A percentile compares a stretch with the other conserved stretches of the same genome.
Conservation (phyloP, 441 rosid species). For the Raphanus hybrid region DNA sequence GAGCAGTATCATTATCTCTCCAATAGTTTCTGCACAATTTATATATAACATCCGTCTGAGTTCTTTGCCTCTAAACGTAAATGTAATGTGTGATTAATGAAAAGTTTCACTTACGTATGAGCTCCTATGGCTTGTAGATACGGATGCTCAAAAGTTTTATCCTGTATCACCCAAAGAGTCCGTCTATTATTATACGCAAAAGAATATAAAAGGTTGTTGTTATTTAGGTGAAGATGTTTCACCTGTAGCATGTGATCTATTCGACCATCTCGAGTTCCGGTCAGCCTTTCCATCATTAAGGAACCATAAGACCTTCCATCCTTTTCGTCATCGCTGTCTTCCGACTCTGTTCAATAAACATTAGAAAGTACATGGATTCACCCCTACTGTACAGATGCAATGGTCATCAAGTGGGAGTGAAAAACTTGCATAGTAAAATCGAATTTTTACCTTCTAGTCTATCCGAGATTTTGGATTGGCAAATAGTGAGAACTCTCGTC, state of each 20-base stretch:
- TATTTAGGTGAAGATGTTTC: not conserved
- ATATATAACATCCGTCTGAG: not conserved
- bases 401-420: not conserved
- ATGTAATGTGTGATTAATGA: constrained; percentile 5
- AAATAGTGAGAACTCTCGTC: constrained; percentile 80
- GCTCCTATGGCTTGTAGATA: constrained; percentile 95
- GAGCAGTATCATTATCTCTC: constrained; percentile 94
- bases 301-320: constrained; percentile 79
- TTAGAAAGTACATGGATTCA: not conserved
- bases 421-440: not conserved
- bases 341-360: constrained; percentile 49
- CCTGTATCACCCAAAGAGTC: constrained; percentile 58
- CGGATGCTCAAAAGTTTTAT: constrained; percentile 95
- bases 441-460: constrained; percentile 57
- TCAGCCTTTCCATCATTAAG: constrained; percentile 79
- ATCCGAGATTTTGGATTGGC: constrained; percentile 70
- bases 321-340: constrained; percentile 51
- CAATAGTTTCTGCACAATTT: constrained; percentile 77
- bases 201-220: too few species aligned
- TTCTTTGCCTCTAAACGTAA: not conserved
- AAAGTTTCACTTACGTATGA: constrained; percentile 73
- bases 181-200: not conserved
- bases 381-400: not conserved
- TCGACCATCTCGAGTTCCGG: constrained; percentile 83
- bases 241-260: constrained; percentile 95